Evolutionary conservation across 2,329 filamentous ascomycete genomes (phyloP), one percentile per base, ranked within the genome.

Genomic region (Nemania sp.): DNA sequence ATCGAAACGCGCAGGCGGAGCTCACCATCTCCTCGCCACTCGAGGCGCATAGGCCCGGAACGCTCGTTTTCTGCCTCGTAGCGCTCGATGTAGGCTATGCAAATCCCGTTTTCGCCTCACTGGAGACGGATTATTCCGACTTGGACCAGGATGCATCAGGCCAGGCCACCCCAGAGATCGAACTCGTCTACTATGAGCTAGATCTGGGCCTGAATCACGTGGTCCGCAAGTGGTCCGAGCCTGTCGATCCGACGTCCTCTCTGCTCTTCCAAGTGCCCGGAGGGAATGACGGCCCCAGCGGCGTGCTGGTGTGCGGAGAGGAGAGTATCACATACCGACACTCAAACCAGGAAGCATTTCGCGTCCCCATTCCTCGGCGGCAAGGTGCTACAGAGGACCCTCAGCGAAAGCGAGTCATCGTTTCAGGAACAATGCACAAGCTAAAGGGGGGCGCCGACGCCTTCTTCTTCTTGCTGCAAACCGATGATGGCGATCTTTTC

Each of bases 261-360:
- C 87, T 96, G 65, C 83, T 99, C 1, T 97, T 99, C 76, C 35
- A 39, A 39, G 35, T 39, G 15, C 35, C 35, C 35, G 35, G 35
- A 39, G 35, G 35, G 35, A 39, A 39, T 39, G 35, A 39, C 15
- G 35, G 35, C 35, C 35, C 35, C 11, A 39, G 35, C 10, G 35
- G 35, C 15, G 35, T 39, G 15, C 35, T 39, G 3, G 35, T 39
- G 10, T 39, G 35, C 12, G 35, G 35, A 39, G 35, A 39, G 15
- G 95, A 97, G 72, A 96, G 88, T 71, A 90, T 99, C 72, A 97
- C 92, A 5, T 99, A 99, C 75, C 88, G 92, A n/a, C 95, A 98
- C 75, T 96, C 93, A 21, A 97, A 97, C 72, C 91, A 97, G 69
- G 90, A 94, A 65, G 87, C 92, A 1, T 92, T 96, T 75, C 87